phyloP scores from a whole-genome alignment of 2,329 filamentous ascomycete species.

The Verticillium dahliae region DNA sequence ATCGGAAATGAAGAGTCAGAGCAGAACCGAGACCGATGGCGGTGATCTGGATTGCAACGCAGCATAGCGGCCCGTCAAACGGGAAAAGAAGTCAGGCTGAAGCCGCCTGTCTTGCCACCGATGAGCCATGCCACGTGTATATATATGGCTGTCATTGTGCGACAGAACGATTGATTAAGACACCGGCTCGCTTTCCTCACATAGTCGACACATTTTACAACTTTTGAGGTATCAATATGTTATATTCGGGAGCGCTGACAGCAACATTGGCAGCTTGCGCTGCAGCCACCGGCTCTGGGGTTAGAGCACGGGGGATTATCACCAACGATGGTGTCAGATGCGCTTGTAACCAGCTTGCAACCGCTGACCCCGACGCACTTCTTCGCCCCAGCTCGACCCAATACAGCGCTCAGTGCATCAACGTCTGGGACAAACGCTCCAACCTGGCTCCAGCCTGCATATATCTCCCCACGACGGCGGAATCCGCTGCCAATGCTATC shows the following conservation, averaged over 20 bases:
- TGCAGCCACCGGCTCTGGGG: neutral
- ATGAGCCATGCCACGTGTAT: neutral
- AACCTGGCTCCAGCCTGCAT: slow-evolving; percentile 1
- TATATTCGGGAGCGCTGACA: neutral
- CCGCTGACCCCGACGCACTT: neutral
- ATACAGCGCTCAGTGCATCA: slow-evolving; percentile 5
- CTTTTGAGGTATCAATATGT: neutral
- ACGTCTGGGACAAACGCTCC: slow-evolving; percentile 5
- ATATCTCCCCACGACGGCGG: slow-evolving; percentile 1
- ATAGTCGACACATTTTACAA: neutral
- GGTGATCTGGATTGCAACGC: neutral
- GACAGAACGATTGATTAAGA: neutral
- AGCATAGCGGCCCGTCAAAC: neutral
- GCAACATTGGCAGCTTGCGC: neutral
- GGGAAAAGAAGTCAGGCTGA: neutral
- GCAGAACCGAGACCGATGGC: neutral
- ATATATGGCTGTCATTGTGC: neutral
- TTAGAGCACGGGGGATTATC: neutral
- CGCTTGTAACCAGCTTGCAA: slow-evolving; percentile 3
- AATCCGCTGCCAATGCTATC: slow-evolving; percentile 1
- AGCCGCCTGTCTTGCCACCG: neutral
- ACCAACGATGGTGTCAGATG: slow-evolving; percentile 1
- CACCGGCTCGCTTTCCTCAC: neutral
- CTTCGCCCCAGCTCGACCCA: slow-evolving; percentile 3
- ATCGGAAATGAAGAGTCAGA: neutral